These are phyloP conservation scores for Salix viminalis DNA, from an alignment of 345 rosid genomes.

Conservation along the genomic window DNA sequence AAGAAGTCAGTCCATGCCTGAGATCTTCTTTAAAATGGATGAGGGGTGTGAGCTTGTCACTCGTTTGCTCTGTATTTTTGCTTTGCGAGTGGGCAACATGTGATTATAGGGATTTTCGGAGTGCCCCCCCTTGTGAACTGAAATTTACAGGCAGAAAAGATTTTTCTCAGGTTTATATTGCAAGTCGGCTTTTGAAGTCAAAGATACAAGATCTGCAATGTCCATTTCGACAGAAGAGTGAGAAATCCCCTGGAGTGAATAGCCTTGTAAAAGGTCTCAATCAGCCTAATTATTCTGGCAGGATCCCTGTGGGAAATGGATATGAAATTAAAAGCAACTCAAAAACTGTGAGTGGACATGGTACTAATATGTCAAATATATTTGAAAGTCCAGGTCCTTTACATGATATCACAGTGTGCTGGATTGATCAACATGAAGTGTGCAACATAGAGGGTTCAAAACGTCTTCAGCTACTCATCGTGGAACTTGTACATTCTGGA, in stretches of 20 bases:
- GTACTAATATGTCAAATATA: constrained; percentile 35
- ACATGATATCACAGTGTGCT: constrained; percentile 90
- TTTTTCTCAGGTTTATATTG: constrained; percentile 73
- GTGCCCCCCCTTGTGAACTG: constrained; percentile 49
- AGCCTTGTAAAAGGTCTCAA: constrained; percentile 22
- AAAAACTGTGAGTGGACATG: constrained; percentile 18
- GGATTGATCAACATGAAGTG: constrained; percentile 96
- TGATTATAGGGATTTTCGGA: constrained; percentile 80
- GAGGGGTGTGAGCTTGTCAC: constrained; percentile 59
- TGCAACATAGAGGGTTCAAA: constrained; percentile 69
- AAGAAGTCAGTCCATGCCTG: constrained; percentile 77
- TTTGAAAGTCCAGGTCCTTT: constrained; percentile 91
- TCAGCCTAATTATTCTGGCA: constrained; percentile 31
- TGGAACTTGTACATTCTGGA: constrained; percentile 78
- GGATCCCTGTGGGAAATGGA: constrained; percentile 28
- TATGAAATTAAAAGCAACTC: constrained; percentile 27
- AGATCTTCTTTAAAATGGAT: constrained; percentile 84
- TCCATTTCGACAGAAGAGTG: constrained; percentile 32
- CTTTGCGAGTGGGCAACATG: constrained; percentile 99
- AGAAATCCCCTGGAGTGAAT: constrained; percentile 33
- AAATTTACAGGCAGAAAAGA: constrained; percentile 82
- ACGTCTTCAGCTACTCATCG: constrained; percentile 63
- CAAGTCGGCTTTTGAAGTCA: constrained; percentile 68
- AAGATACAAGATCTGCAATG: constrained; percentile 57
- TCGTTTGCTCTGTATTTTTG: constrained; percentile 72